These are phyloP conservation scores for Erythrobasidium hasegawianum DNA, from an alignment of 1,284 basidiomycete genomes.

Conservation along the genomic window DNA sequence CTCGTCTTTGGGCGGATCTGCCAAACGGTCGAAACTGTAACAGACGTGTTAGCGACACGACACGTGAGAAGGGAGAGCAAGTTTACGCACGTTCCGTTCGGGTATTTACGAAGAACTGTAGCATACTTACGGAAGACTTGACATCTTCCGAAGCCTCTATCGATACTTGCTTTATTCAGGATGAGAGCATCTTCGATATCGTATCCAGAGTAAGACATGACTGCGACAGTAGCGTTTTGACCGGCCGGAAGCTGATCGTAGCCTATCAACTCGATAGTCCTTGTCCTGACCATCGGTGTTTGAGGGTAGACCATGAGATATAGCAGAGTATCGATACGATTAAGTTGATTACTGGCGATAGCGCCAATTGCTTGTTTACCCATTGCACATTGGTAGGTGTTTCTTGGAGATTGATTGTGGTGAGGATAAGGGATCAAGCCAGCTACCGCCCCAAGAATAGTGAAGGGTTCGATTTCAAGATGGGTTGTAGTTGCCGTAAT, in stretches of 20 bases:
- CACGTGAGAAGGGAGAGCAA: too few species aligned
- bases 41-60: too few species aligned
- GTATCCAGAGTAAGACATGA: constrained; percentile 99
- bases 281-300: constrained; percentile 99
- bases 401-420: constrained; percentile 98
- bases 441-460: constrained; percentile 94
- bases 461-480: constrained; percentile 98
- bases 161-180: constrained; percentile 90
- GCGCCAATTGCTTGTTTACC: constrained; percentile 99
- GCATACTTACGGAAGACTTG: constrained; percentile 96
- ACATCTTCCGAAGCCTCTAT: constrained; percentile 94
- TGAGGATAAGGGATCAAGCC: constrained; percentile 99
- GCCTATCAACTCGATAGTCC: constrained; percentile 93
- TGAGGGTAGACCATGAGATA: constrained; percentile 99
- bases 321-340: constrained; percentile 96
- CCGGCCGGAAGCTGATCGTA: constrained; percentile 97
- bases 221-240: constrained; percentile 96
- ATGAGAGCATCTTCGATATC: constrained; percentile 99
- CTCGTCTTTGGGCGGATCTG: constrained; percentile 82
- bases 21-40: constrained; percentile 85
- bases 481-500: constrained; percentile 82
- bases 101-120: constrained; percentile 90
- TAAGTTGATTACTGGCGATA: constrained; percentile 96
- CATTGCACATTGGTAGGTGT: constrained; percentile 99
- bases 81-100: constrained; percentile 87